Percentiles rank a stretch among this genome's conserved stretches.
phyloP scores from a whole-genome alignment of 768 basidiomycete genomes.

The Leccinellum rugosiceps region DNA sequence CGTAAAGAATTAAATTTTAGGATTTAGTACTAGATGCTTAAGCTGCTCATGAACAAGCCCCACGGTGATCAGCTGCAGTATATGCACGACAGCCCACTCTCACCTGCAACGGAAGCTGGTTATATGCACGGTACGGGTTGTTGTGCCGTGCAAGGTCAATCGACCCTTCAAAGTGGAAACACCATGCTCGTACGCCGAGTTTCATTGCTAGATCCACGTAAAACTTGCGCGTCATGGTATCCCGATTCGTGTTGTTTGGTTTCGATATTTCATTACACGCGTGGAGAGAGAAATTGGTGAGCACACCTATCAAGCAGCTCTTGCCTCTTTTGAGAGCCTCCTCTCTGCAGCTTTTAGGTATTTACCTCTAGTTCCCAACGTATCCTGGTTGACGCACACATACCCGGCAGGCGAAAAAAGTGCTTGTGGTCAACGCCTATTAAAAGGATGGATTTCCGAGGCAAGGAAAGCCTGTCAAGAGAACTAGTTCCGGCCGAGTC shows the following conservation, averaged over 20 bases:
- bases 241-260: slow-evolving; percentile 90
- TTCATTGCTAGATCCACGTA: slow-evolving; percentile 70
- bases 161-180: slow-evolving; percentile 72
- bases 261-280: neutral
- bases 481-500: slow-evolving; percentile 43
- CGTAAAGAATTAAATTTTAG: too few species aligned
- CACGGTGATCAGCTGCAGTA: too few species aligned
- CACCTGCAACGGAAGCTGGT: slow-evolving; percentile 42
- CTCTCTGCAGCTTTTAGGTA: slow-evolving; percentile 66
- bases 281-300: neutral
- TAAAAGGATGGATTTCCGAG: slow-evolving; percentile 86
- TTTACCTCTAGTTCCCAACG: slow-evolving; percentile 65
- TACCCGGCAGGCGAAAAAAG: slow-evolving; percentile 70
- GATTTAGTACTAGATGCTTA: too few species aligned
- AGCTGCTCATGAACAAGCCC: too few species aligned
- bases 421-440: slow-evolving; percentile 53
- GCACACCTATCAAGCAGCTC: slow-evolving; percentile 76
- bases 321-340: slow-evolving; percentile 50
- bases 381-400: slow-evolving; percentile 85
- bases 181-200: slow-evolving; percentile 53
- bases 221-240: slow-evolving; percentile 58
- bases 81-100: neutral
- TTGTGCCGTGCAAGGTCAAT: slow-evolving; percentile 89
- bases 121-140: slow-evolving; percentile 81
- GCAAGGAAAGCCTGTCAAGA: slow-evolving; percentile 62